Evolutionary conservation across 371 early-diverging fungal species (phyloP), one percentile per base, ranked within the genome.

Genomic region (Batrachochytrium dendrobatidis): DNA sequence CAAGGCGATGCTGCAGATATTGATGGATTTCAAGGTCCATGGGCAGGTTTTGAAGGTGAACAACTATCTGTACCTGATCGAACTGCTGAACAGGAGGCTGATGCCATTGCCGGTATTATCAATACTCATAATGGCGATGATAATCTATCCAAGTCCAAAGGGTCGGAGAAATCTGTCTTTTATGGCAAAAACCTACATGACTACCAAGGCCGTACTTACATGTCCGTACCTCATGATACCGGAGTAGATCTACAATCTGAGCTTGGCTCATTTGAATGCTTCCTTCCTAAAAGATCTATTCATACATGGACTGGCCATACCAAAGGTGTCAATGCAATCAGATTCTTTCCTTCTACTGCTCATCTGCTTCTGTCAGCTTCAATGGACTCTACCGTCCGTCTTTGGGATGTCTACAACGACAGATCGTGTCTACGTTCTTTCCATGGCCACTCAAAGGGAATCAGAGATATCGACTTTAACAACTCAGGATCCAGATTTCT

Each of bases 321-420:
- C 30, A 91, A 91, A 60, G 97, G 91, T 17, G 94, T 95, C 17
- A 89, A 90, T 26, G 86, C 88, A 18, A 89, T 95, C 58, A 79
- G 88, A 46, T 89, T 94, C 66, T 85, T 96, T 48, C 98, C 97
- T 0, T 79, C 79, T 28, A 86, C 86, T 20, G 96, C 89, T 0
- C 98, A 98, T 70, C 70, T 98, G 65, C 71, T 98, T 34, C 68
- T 96, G 29, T 88, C 89, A 66, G 84, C 85, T 39, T 86, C 91
- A 61, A 92, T 95, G 95, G 97, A 96, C 70, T 77, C 85, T 43
- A 86, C 87, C 66, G 84, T 94, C 69, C 96, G 95, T 68, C 69
- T 95, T 7, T 96, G 94, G 89, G 95, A 96, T 74, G 88, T 92
- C 18, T 94, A 94, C 70, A 83, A 90, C 56, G 88, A 94, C 50